phyloP scores from a whole-genome alignment of 371 early-diverging fungal genomes.

The Rhizopus microsporus region DNA sequence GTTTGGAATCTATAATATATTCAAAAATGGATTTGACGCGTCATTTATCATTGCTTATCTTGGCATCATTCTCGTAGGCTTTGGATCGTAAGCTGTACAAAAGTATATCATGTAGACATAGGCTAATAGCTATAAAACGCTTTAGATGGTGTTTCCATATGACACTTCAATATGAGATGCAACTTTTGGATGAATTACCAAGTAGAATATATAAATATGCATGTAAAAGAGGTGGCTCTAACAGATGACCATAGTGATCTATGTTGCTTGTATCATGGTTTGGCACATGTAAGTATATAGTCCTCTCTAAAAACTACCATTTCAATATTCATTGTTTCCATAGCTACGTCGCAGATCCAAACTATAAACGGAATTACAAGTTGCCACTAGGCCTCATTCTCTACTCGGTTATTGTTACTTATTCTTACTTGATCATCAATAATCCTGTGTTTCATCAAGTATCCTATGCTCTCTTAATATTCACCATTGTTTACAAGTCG shows the following conservation, averaged over 20 bases:
- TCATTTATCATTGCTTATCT: constrained; percentile 61
- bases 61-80: constrained; percentile 64
- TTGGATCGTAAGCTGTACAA: constrained; percentile 53
- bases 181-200: constrained; percentile 76
- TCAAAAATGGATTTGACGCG: constrained; percentile 46
- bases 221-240: neutral
- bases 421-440: constrained; percentile 64
- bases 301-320: neutral
- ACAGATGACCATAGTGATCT: constrained; percentile 44
- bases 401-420: constrained; percentile 63
- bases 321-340: constrained; percentile 37
- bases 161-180: constrained; percentile 76
- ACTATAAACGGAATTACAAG: constrained; percentile 30
- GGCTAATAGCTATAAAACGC: neutral
- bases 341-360: constrained; percentile 53
- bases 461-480: constrained; percentile 59
- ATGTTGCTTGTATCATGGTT: constrained; percentile 48
- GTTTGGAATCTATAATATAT: constrained; percentile 35
- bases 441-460: constrained; percentile 80
- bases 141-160: constrained; percentile 75
- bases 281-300: constrained; percentile 43
- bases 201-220: constrained; percentile 30
- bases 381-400: constrained; percentile 46
- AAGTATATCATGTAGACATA: neutral
- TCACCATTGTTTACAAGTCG: constrained; percentile 50